Base-by-base conservation (phyloP, 2,329 filamentous ascomycete species). In the Chalara sp. region DNA sequence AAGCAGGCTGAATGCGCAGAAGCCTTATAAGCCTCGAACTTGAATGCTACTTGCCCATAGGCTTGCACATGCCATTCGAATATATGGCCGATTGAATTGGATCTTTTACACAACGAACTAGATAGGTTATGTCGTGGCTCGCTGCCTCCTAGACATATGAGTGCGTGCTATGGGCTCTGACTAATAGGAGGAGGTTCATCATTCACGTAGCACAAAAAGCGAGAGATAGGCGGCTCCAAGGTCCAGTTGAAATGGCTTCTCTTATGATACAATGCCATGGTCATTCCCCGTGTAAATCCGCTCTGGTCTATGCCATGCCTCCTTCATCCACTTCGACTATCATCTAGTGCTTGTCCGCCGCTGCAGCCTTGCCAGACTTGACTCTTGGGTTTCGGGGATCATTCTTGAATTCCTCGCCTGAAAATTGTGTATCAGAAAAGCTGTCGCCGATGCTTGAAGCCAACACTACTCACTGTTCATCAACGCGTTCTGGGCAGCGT, bases 341-440 rank as follows among this genome's bases (percentile, higher is more conserved):
- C 39, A 33, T 59, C 56, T 62, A 64, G 53, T 67, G 61, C 52
- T 63, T 62, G 7, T 62, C 64, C 10, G 21, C 21, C 21, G 43
- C 13, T 31, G 58, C 58, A 39, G 60, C 47, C 56, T 61, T 63
- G 47, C 54, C 49, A 47, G 56, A 62, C 61, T 68, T 71, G 46
- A 63, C 65, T 49, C 77, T 75, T 60, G 83, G 84, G 81, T 96
- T 96, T 72, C 91, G 84, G 61, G 91, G 89, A 75, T 97, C 92
- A 79, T 96, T 95, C 84, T 91, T 95, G 83, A 81, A 96, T 77
- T 97, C 89, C 64, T 87, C 88, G 76, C 83, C 92, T 97, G 63
- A 58, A 46, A 30, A 42, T 55, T 55, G 55, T 37, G 53, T 63
- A 41, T 53, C 53, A 42, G 21, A 32, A 13, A 28, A 45, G 6